phyloP scores from a whole-genome alignment of 73 alveolate species.

The Uronychia setigera region DNA sequence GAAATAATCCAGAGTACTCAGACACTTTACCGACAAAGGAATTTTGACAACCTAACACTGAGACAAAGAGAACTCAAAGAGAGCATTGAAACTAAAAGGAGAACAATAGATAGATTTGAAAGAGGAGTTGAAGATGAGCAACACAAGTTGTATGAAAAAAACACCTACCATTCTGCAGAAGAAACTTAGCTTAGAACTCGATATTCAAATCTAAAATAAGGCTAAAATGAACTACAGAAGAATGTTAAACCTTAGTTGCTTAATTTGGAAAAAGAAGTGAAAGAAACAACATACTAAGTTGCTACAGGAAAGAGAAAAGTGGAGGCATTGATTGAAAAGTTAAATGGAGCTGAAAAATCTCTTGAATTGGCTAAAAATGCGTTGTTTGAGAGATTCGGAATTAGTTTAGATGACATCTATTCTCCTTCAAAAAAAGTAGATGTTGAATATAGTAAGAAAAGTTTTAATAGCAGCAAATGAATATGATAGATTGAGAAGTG shows the following conservation, averaged over 20 bases:
- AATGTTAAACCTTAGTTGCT: constrained; percentile 51
- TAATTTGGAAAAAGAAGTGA: constrained; percentile 53
- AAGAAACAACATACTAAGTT: constrained; percentile 37
- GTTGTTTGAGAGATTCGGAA: constrained; percentile 27
- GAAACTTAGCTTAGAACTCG: constrained; percentile 30
- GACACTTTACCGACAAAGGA: constrained; percentile 39
- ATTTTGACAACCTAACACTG: constrained; percentile 26
- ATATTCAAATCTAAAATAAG: constrained; percentile 32
- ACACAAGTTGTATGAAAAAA: constrained; percentile 33
- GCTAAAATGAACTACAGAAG: constrained; percentile 27
- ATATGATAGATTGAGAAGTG: background rate
- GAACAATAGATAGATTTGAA: constrained; percentile 22
- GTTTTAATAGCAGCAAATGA: constrained; percentile 4
- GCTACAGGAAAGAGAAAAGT: constrained; percentile 37
- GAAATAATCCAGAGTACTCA: constrained; percentile 40
- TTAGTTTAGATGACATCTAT: constrained; percentile 10
- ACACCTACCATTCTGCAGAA: constrained; percentile 47
- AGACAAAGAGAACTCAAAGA: constrained; percentile 20
- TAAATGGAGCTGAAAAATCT: background rate
- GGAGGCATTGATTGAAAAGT: constrained; percentile 49
- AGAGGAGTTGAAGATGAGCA: constrained; percentile 34
- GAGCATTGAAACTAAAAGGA: constrained; percentile 13
- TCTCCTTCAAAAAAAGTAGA: constrained; percentile 13
- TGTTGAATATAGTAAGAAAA: constrained; percentile 20
- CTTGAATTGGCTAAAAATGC: constrained; percentile 40